Evolutionary conservation across 2,329 filamentous ascomycete species (phyloP), one percentile per base, ranked within the genome.

Genomic region (Aspergillus thermomutatus): DNA sequence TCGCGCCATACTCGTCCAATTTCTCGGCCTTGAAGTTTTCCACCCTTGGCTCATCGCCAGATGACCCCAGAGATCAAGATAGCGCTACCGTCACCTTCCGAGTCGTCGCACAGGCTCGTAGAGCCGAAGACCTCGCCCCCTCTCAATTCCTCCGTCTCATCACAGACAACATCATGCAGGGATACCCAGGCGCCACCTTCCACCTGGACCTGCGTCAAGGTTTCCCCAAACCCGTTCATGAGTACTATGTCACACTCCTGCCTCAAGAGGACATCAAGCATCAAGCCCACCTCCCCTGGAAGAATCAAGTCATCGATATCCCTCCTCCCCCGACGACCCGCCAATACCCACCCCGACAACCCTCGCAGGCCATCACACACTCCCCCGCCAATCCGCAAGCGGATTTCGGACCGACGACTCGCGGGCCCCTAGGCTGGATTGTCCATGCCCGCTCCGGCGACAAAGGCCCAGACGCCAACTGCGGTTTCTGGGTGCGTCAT

Each of bases 401-500:
- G 1, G 46, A 56, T 14, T 69, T 69, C 55, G 68, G 67, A 3
- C 62, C 63, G 7, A 69, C 65, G 1, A 59, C 41, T 26, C 58
- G 53, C 10, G 65, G 55, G 3, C 68, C 65, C 0, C 54, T 77
- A 4, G 75, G 73, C 10, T 69, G 61, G 54, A 59, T 77, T 10
- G 72, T 72, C 8, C 71, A 70, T 50, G 73, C 69, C 23, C 69
- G 74, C 3, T 75, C 70, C 5, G 75, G 75, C 0, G 79, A 81
- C 55, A 81, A 81, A 54, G 77, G 72, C 0, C 71, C 72, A 3
- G 74, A 81, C 58, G 70, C 69, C 28, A 81, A 80, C 53, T 69
- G 79, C 9, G 79, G 78, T 0, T 75, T 81, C 60, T 83, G 78
- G 54, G 74, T 76, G 4, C 69, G 73, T 1, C 60, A 69, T 25